Evolutionary conservation across 805 yeast species (phyloP).

Genomic region (Naumovozyma castellii): DNA sequence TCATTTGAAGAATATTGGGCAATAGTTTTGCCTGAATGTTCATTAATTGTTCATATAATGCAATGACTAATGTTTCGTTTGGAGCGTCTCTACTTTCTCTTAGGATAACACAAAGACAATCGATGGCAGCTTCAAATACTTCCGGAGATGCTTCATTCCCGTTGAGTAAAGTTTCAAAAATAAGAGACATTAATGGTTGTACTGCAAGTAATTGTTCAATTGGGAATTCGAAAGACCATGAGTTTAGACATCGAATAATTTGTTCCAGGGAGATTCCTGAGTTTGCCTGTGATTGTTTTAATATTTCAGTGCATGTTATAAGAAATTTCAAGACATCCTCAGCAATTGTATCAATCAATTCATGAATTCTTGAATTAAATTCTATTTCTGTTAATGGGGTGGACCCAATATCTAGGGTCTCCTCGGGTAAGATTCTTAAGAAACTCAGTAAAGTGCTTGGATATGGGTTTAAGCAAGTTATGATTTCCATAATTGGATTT

Average conservation of each 20-base stretch:
- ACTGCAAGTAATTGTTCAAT: conserved; percentile 56
- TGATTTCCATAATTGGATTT: conserved; percentile 59
- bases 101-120: conserved; percentile 73
- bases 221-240: conserved; percentile 87
- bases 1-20: conserved; percentile 23
- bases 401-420: conserved; percentile 64
- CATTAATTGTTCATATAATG: conserved; percentile 60
- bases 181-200: conserved; percentile 54
- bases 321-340: conserved; percentile 58
- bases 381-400: conserved; percentile 79
- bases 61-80: conserved; percentile 49
- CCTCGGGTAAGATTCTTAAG: conserved; percentile 84
- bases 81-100: conserved; percentile 75
- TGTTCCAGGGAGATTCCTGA: conserved; percentile 22
- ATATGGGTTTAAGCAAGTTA: conserved; percentile 34
- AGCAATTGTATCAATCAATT: conserved; percentile 57
- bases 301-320: conserved; percentile 33
- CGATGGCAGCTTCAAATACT: conserved; percentile 76
- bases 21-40: conserved; percentile 45
- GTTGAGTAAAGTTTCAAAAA: conserved; percentile 49
- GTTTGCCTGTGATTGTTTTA: conserved; percentile 28
- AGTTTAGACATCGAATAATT: conserved; percentile 66
- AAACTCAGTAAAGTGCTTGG: conserved; percentile 56
- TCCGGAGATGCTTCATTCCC: conserved; percentile 33
- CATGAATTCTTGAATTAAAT: conserved; percentile 51